Evolutionary conservation across 305 asterid genomes (phyloP).

Genomic region (Rubia peregrina): DNA sequence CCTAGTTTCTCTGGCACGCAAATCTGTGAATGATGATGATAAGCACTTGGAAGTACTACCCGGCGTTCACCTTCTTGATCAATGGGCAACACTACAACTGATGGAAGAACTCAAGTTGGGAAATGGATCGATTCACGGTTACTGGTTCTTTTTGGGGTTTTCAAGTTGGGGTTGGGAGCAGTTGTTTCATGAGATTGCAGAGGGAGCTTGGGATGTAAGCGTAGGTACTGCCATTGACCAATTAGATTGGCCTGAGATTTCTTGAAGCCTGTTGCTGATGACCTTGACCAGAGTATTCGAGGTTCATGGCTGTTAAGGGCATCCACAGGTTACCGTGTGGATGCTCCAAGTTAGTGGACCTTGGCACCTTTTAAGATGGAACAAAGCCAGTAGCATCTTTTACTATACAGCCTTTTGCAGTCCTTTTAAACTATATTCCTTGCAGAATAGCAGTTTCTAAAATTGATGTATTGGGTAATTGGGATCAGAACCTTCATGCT

Average conservation of each 20-base stretch:
- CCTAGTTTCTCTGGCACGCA: slow-evolving; percentile 53
- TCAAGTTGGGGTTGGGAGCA: slow-evolving; percentile 88
- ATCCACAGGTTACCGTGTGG: not conserved
- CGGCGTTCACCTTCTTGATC: slow-evolving; percentile 51
- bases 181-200: slow-evolving; percentile 65
- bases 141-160: slow-evolving; percentile 76
- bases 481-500: no score
- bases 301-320: not conserved
- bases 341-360: not conserved
- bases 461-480: no score
- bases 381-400: not conserved
- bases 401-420: not conserved
- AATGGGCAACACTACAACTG: slow-evolving; percentile 32
- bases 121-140: slow-evolving; percentile 46
- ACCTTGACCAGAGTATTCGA: no score
- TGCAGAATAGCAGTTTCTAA: no score
- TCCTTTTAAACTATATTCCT: not conserved
- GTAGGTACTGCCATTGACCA: slow-evolving; percentile 33
- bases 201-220: slow-evolving; percentile 85
- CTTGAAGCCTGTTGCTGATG: not conserved
- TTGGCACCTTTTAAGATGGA: not conserved
- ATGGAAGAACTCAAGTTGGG: slow-evolving; percentile 52
- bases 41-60: slow-evolving; percentile 44
- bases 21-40: slow-evolving; percentile 31
- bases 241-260: slow-evolving; percentile 44